Evolutionary conservation across 2,329 filamentous ascomycete genomes (phyloP), one percentile per base, ranked within the genome.

Genomic region (Allantophomopsis cytisporea): DNA sequence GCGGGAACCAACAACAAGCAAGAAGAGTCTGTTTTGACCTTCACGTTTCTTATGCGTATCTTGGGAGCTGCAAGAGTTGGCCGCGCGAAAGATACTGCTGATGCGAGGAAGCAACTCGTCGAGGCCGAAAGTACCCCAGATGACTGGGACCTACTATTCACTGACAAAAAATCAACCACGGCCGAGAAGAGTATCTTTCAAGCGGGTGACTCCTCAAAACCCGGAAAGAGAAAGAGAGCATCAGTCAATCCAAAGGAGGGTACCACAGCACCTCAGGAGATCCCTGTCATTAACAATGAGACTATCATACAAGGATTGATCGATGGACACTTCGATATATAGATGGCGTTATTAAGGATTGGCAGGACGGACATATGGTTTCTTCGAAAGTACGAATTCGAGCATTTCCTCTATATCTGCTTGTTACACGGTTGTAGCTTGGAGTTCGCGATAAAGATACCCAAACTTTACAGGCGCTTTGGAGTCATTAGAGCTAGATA

Each of bases 231-330:
- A 50, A 58, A 66, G 18, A 62, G 60, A 50, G 61, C 60, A 47
- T 54, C 55, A 8, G 51, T 43, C 12, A 48, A 44, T 10, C 51
- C 50, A 15, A 56, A 53, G 38, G 56, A 52, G 31, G 45, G 58
- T 15, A 50, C 55, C 20, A 54, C 61, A 13, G 52, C 61, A 34
- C 62, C 67, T 11, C 65, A 69, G 49, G 70, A 60, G 43, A 65
- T 87, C 31, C 72, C 70, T 45, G 70, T 91, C 35, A 71, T 94
- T 39, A 81, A 79, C 41, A 81, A 93, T 56, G 89, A 96, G 60
- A 76, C 89, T 54, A 76, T 96, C 16, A 79, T 94, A 40, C 89
- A 98, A 65, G 95, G 87, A 57, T 64, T 96, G 43, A 95, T 98
- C 46, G 58, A 94, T 38, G 89, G 88, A 1, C 74, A 77, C 44